Percentiles rank a stretch among this genome's conserved stretches.
Evolutionary conservation across 1,284 basidiomycete genomes (phyloP).

Genomic region (Nidula niveotomentosa): DNA sequence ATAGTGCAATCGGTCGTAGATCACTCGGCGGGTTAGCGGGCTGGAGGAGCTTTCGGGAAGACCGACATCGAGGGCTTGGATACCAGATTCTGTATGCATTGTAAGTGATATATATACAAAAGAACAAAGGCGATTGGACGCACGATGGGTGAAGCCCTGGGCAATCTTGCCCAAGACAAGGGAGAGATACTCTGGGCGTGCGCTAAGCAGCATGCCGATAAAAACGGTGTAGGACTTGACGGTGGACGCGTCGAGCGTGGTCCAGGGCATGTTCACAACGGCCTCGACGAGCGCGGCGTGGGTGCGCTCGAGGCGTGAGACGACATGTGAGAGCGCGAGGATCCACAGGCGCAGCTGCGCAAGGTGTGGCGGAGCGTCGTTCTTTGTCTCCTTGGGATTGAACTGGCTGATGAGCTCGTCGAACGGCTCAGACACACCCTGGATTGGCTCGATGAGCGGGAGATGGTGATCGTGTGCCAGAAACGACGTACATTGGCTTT

Average conservation of each 20-base stretch:
- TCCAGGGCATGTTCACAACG: conserved; percentile 90
- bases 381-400: conserved; percentile 43
- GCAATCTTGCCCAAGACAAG: conserved; percentile 82
- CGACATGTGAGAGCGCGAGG: conserved; percentile 74
- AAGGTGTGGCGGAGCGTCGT: conserved; percentile 37
- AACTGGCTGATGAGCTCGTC: conserved; percentile 75
- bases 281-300: conserved; percentile 89
- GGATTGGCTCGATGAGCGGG: conserved; percentile 1
- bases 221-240: conserved; percentile 88
- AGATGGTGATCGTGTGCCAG: not conserved
- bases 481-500: conserved; percentile 55
- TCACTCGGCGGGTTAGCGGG: conserved; percentile 77
- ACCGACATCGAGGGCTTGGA: conserved; percentile 56
- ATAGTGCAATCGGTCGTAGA: conserved; percentile 88
- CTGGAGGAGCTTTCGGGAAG: conserved; percentile 62
- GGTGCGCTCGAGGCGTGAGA: conserved; percentile 76
- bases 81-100: conserved; percentile 57
- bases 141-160: conserved; percentile 88
- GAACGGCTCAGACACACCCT: conserved; percentile 70
- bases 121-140: conserved; percentile 30
- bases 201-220: conserved; percentile 89
- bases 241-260: conserved; percentile 79
- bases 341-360: conserved; percentile 74
- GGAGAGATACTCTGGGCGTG: conserved; percentile 91
- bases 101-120: conserved; percentile 7